phyloP scores from a whole-genome alignment of 2,329 filamentous ascomycete species.

The Sporothrix phasma region DNA sequence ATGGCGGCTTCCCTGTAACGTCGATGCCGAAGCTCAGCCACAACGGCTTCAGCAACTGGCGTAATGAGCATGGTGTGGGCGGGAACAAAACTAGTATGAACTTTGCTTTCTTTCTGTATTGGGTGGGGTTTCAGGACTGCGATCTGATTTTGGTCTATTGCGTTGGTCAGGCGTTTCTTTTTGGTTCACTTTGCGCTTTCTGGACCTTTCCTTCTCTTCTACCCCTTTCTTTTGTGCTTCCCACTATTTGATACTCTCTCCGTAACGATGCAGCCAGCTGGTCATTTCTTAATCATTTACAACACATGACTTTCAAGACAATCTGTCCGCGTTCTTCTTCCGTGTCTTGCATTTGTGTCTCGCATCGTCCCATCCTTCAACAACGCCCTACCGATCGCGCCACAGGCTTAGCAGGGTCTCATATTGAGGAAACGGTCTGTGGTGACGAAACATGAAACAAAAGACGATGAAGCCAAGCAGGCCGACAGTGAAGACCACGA shows the following conservation, averaged over 20 bases:
- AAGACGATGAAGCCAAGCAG: not conserved
- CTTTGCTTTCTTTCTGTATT: not conserved
- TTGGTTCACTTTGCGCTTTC: not conserved
- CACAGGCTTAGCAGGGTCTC: not conserved
- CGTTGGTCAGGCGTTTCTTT: not conserved
- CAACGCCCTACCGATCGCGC: not conserved
- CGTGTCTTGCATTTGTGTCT: not conserved
- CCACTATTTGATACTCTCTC: conserved; percentile 14
- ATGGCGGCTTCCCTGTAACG: conserved; percentile 17
- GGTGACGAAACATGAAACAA: conserved; percentile 10
- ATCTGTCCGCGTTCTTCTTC: not conserved
- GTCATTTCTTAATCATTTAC: not conserved
- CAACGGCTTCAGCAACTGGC: conserved; percentile 20
- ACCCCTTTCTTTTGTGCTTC: not conserved
- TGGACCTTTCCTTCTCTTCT: not conserved
- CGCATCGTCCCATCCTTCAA: not conserved
- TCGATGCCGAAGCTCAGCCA: conserved; percentile 19
- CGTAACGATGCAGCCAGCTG: not conserved
- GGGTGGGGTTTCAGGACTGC: conserved; percentile 6
- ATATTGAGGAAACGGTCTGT: not conserved
- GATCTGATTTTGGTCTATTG: conserved; percentile 15
- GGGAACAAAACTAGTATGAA: not conserved
- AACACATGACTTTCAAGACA: not conserved
- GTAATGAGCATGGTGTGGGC: conserved; percentile 2
- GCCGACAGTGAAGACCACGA: not conserved